Evolutionary conservation across 164 flowering plant species (phyloP), one percentile per base, ranked within the genome.

Genomic region (Taxillus chinensis): DNA sequence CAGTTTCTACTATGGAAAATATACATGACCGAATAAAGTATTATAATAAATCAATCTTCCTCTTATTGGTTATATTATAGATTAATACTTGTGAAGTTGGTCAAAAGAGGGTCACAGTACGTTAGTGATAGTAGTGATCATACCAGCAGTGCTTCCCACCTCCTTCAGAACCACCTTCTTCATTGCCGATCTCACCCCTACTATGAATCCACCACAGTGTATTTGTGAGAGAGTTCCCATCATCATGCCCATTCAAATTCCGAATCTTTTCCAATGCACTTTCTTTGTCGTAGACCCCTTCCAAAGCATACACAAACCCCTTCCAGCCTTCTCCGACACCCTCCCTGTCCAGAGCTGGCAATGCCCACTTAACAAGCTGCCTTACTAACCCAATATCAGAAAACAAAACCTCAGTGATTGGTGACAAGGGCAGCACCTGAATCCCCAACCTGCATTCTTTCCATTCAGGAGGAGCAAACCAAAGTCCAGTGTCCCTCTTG

Each of bases 261-360:
- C 81, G 77, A 3, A 81, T 74, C 68, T 84, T 86, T 65, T 71
- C 71, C 69, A 90, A 55, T 9, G 95, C 97, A 8, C 71, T 68
- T 8, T 69, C 70, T 70, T 74, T 84, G 60, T 88, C 84, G 67
- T 85, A 90, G 10, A 84, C 50, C 46, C 80, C 96, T 74, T 90
- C 82, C 78, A 90, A 41, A 3, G 97, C 83, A 77, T 92, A 90
- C 2, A 80, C 79, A 69, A 90, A 92, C 1, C 98, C 97, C 69
- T 86, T 92, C 98, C 96, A 90, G 11, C 96, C 96, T 70, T 87
- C 96, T 60, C 80, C 89, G 17, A 85, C 92, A 7, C 92, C 97
- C 63, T 75, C 85, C 61, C 96, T 79, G 8, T 15, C 68, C 75
- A 90, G 45, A 45, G 89, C 83, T 0, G 97, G 96, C 64, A 78